phyloP scores from a whole-genome alignment of 305 asterid genomes.

The Fraxinus platypoda region DNA sequence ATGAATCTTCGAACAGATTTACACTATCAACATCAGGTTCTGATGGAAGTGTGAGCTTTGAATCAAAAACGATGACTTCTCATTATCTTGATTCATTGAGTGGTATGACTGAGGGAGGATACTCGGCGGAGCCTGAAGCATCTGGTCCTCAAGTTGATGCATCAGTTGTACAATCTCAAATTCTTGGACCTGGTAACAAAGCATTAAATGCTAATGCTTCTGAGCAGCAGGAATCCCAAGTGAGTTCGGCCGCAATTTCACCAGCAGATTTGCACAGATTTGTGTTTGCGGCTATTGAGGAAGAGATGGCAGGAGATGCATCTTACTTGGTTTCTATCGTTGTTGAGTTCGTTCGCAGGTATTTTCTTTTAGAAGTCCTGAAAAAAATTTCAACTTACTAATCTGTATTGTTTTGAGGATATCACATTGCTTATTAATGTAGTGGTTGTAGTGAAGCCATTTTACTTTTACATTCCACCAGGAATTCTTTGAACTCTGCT shows the following conservation, averaged over 20 bases:
- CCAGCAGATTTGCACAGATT: conserved; percentile 60
- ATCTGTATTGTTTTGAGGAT: background rate
- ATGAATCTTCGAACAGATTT: conserved; percentile 38
- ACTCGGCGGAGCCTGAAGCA: conserved; percentile 32
- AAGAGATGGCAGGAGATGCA: conserved; percentile 88
- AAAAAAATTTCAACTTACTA: background rate
- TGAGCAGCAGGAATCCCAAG: conserved; percentile 47
- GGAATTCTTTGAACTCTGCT: background rate
- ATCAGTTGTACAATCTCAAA: conserved; percentile 41
- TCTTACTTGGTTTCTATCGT: conserved; percentile 74
- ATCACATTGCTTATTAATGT: background rate
- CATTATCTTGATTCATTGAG: conserved; percentile 35
- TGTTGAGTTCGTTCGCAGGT: conserved; percentile 91
- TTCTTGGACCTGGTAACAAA: conserved; percentile 34
- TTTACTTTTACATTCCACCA: background rate
- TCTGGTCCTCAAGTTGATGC: conserved; percentile 38
- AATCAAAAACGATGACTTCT: conserved; percentile 24
- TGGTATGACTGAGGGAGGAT: conserved; percentile 38
- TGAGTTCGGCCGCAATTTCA: conserved; percentile 72
- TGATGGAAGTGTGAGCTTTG: conserved; percentile 42
- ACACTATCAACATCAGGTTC: conserved; percentile 48
- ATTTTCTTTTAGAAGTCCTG: conserved; percentile 8
- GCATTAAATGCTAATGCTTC: conserved; percentile 49
- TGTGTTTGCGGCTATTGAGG: conserved; percentile 78
- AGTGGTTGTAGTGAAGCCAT: background rate